phyloP scores from a whole-genome alignment of 2,329 filamentous ascomycete species.

The Exophiala sideris region DNA sequence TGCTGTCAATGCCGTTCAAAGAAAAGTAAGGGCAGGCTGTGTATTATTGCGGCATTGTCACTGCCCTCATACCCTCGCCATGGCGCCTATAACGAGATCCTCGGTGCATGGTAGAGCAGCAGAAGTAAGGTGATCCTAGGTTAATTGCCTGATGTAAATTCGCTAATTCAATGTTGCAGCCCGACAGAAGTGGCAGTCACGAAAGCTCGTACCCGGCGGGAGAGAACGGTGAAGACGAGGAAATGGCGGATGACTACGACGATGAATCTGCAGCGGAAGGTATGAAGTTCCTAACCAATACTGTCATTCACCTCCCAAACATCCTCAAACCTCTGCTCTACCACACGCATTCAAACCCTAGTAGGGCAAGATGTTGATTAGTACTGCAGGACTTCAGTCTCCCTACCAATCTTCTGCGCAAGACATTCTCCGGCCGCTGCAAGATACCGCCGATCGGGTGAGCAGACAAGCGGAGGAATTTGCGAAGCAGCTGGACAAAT shows the following conservation, averaged over 20 bases:
- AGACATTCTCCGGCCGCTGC: conserved; percentile 57
- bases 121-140: conserved; percentile 7
- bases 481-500: conserved; percentile 75
- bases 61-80: conserved; percentile 19
- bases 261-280: conserved; percentile 30
- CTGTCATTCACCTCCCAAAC: not conserved
- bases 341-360: not conserved
- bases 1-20: too few relatives aligned
- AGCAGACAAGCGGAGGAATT: conserved; percentile 84
- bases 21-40: too few relatives aligned
- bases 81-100: conserved; percentile 41
- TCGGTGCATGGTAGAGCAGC: conserved; percentile 27
- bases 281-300: conserved; percentile 4
- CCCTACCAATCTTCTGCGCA: conserved; percentile 34
- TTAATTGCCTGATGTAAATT: not conserved
- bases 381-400: conserved; percentile 17
- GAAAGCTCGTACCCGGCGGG: not conserved
- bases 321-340: not conserved
- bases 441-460: conserved; percentile 64
- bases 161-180: not conserved
- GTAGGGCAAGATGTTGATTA: conserved; percentile 31
- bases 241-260: conserved; percentile 33
- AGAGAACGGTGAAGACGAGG: conserved; percentile 27
- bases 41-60: too few relatives aligned
- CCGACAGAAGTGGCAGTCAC: not conserved